Base-by-base conservation (phyloP, 495 filamentous ascomycete genomes). In the Penicillium coprophilum region DNA sequence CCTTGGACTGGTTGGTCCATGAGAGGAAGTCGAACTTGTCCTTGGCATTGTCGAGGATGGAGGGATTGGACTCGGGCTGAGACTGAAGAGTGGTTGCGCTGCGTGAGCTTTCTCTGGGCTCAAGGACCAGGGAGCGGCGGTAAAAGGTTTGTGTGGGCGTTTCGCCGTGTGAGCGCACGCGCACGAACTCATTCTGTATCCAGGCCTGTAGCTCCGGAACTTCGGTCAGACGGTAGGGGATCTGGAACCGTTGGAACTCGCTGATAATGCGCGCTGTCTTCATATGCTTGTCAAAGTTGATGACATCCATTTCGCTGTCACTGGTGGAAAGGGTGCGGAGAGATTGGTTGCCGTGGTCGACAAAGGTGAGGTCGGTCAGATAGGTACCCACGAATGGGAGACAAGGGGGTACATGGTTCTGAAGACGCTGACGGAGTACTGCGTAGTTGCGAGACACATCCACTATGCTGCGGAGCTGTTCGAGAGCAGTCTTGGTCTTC, bases 211-310 rank as follows among this genome's bases (percentile, higher is more conserved):
- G 79, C 61, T 97, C 95, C 0, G 90, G 84, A 13, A 97, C 77
- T 63, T 96, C 90, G 4, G 81, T 79, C 15, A 99, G 80, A 17
- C 87, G 85, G 65, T 99, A 96, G 1, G 95, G 94, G 45, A 96
- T 89, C 68, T 99, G 95, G 80, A 99, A 99, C 24, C 94, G 86
- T 70, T 97, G 94, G 11, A 97, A 81, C 61, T 97, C 92, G 54
- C 91, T 90, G 66, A 99, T 96, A 68, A 96, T 92, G 64, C 89
- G 89, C 8, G 95, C 93, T 3, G 92, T 97, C 67, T 91, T 90
- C 67, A 87, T 87, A 67, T 97, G 89, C 74, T 97, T 99, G 80
- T 97, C 94, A 59, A 96, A 99, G 73, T 99, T 99, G 80, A 99
- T 92, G 17, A 97, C 90, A 0, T 82, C 80, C 69, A 87, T 80